Base-by-base conservation (phyloP, 2,329 filamentous ascomycete species). In the Beauveria australis region DNA sequence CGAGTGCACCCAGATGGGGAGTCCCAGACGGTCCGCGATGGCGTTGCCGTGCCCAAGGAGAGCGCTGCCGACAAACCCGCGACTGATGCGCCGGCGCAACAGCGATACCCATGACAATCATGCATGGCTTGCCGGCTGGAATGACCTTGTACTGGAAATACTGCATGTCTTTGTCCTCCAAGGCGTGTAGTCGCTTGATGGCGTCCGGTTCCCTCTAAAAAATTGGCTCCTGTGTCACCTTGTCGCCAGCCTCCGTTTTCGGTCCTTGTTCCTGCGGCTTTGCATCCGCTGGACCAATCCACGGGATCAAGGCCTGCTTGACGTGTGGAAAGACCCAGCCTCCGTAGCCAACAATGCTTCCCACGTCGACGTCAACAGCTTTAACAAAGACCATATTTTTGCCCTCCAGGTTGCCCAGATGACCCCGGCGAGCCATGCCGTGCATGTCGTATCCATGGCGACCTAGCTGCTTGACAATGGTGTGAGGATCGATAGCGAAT, bases 401-500 rank as follows among this genome's bases (percentile, higher is more conserved):
- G n/a, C 60, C 51, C 37, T 49, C 28, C 9, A 63, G 60, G 24
- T 48, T 55, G 12, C 33, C 40, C n/a, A 63, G 56, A 22, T 60
- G 53, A 22, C 52, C 49, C 9, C 33, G 41, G 44, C 56, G 40
- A 6, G 56, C 44, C 28, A 63, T 63, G 41, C 7, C 56, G 52
- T 60, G 48, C 62, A 63, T 62, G 56, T 62, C 60, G 49, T 63
- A 63, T 22, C 52, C 55, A 26, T 63, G 49, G 41, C 52, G 55
- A 14, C 62, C 60, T 3, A 63, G 60, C 28, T 60, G 43, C 52
- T 63, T 63, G 49, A 63, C 60, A n/a, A 63, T 47, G 26, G 60
- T 62, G 24, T 63, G 56, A 10, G 62, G 60, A 48, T 63, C 62
- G 22, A 58, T 18, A 8, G 60, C 55, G 26, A 63, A 63, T 14